Conservation (phyloP, 768 basidiomycete genomes). For the Polyporus arcularius region DNA sequence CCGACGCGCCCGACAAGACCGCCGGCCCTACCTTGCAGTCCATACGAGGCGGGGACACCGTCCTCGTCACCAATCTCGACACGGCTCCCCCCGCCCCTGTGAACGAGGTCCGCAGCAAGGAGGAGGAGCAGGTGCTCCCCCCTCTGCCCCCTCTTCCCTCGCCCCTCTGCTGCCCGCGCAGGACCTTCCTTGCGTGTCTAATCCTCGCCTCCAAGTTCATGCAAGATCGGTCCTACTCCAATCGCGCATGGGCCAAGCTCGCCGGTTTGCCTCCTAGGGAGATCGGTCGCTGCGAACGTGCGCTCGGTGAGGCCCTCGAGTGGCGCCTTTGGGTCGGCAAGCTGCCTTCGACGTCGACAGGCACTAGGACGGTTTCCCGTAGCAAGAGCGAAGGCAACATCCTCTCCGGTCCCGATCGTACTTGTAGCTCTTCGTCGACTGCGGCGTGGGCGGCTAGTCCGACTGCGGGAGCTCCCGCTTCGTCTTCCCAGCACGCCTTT, state of each 20-base stretch:
- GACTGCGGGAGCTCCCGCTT: conserved; percentile 10
- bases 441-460: conserved; percentile 19
- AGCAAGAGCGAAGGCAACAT: conserved; percentile 26
- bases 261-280: conserved; percentile 86
- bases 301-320: conserved; percentile 80
- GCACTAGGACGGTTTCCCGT: conserved; percentile 18
- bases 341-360: conserved; percentile 26
- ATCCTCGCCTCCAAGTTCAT: conserved; percentile 92
- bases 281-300: conserved; percentile 86
- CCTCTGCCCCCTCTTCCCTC: conserved; percentile 54
- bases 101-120: conserved; percentile 2
- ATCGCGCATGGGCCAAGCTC: conserved; percentile 92
- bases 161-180: conserved; percentile 83
- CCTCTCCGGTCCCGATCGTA: not conserved
- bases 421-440: conserved; percentile 12
- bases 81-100: not conserved
- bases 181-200: conserved; percentile 85
- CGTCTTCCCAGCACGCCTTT: not conserved
- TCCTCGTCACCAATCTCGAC: not conserved
- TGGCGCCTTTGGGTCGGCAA: conserved; percentile 96
- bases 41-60: conserved; percentile 10
- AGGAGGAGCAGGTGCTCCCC: conserved; percentile 21
- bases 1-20: not conserved
- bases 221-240: conserved; percentile 92
- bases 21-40: conserved; percentile 10